A percentile compares a stretch with the other conserved stretches of the same genome.
Conservation (phyloP, 768 basidiomycete species). For the Lactarius vividus region DNA sequence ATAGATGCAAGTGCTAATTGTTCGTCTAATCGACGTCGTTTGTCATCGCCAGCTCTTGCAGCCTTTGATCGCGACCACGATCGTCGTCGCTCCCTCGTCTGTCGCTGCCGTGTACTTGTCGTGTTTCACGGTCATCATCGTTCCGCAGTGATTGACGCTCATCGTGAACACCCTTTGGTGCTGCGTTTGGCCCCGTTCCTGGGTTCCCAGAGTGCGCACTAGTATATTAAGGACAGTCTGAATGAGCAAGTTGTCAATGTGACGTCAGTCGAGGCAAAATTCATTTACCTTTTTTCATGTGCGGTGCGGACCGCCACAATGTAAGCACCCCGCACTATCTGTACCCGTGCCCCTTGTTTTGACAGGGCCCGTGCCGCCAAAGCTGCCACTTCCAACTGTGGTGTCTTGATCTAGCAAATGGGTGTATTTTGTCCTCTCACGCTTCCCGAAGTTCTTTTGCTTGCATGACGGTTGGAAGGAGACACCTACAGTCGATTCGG, state of each 20-base stretch:
- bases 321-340: constrained; percentile 76
- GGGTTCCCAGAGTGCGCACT: constrained; percentile 30
- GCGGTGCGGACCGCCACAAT: constrained; percentile 93
- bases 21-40: constrained; percentile 31
- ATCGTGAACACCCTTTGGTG: constrained; percentile 28
- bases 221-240: constrained; percentile 39
- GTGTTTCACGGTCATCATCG: constrained; percentile 23
- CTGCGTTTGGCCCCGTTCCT: constrained; percentile 37
- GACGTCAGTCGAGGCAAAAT: background rate
- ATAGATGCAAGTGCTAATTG: background rate
- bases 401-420: constrained; percentile 96
- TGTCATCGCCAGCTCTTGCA: constrained; percentile 29
- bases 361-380: constrained; percentile 56
- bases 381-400: constrained; percentile 57
- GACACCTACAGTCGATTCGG: constrained; percentile 84
- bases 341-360: constrained; percentile 54
- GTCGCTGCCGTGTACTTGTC: constrained; percentile 7
- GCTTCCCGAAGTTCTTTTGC: constrained; percentile 92
- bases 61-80: constrained; percentile 33
- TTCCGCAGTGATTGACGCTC: constrained; percentile 30
- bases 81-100: constrained; percentile 21
- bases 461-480: constrained; percentile 96
- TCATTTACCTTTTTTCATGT: constrained; percentile 78
- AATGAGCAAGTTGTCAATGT: background rate
- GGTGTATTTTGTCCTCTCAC: constrained; percentile 92